Conservation (phyloP, 2,329 filamentous ascomycete species). For the Saccharata proteae region DNA sequence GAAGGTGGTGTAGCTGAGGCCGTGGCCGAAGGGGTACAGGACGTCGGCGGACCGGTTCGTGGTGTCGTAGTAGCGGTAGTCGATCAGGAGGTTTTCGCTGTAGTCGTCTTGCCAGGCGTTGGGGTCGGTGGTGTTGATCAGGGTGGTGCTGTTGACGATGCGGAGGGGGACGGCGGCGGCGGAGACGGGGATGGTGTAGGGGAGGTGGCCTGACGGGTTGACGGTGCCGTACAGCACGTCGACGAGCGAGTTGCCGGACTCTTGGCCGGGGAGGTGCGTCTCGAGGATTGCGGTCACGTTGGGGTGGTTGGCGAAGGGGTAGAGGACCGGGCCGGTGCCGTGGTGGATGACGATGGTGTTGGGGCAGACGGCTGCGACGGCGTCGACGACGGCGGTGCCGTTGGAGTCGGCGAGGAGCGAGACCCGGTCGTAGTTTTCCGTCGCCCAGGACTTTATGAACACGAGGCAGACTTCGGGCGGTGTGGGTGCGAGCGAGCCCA, state of each 20-base stretch:
- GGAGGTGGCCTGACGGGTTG: slow-evolving; percentile 27
- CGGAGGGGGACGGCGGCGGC: slow-evolving; percentile 18
- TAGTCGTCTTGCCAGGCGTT: slow-evolving; percentile 38
- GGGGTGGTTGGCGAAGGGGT: slow-evolving; percentile 28
- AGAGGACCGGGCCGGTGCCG: slow-evolving; percentile 28
- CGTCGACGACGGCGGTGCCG: slow-evolving; percentile 11
- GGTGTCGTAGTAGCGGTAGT: slow-evolving; percentile 38
- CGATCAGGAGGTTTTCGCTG: slow-evolving; percentile 39
- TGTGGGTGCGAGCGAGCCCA: slow-evolving; percentile 17
- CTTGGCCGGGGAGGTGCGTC: slow-evolving; percentile 30
- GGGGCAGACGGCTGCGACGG: slow-evolving; percentile 33
- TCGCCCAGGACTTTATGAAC: slow-evolving; percentile 44
- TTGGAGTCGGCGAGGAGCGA: slow-evolving; percentile 31
- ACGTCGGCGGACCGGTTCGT: slow-evolving; percentile 10
- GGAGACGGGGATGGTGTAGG: slow-evolving; percentile 26
- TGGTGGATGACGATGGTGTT: slow-evolving; percentile 41
- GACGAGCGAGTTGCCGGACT: slow-evolving; percentile 27
- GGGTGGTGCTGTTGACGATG: slow-evolving; percentile 24
- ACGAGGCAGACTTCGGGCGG: slow-evolving; percentile 39
- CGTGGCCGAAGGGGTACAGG: slow-evolving; percentile 25
- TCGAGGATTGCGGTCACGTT: slow-evolving; percentile 27
- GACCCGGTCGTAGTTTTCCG: slow-evolving; percentile 31
- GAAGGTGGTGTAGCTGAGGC: slow-evolving; percentile 27
- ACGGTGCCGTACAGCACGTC: slow-evolving; percentile 28
- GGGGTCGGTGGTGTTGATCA: slow-evolving; percentile 20